Conservation (phyloP, 176 grass and related monocot species). For the Musa acuminata region DNA sequence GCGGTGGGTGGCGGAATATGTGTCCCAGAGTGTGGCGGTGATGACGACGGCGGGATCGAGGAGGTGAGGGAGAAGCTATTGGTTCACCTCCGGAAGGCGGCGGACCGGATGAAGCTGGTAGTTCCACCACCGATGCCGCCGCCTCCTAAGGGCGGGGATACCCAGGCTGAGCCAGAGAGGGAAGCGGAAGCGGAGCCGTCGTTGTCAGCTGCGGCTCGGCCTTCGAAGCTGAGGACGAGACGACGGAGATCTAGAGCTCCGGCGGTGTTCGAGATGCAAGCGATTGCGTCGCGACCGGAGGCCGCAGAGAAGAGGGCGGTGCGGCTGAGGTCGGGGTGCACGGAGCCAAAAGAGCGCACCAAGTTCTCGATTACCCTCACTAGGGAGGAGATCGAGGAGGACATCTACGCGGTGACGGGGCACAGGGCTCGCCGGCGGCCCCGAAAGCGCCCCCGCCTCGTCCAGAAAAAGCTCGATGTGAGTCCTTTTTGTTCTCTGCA, state of each 20-base stretch:
- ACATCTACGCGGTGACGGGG: conserved; percentile 70
- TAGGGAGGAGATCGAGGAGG: conserved; percentile 73
- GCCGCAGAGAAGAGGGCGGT: conserved; percentile 25
- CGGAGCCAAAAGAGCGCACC: conserved; percentile 26
- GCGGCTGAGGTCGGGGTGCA: conserved; percentile 21
- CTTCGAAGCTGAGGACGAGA: conserved; percentile 47
- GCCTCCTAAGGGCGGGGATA: not conserved
- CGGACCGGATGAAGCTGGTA: conserved; percentile 8
- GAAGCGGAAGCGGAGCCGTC: not conserved
- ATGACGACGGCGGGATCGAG: conserved; percentile 19
- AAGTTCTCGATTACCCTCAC: conserved; percentile 52
- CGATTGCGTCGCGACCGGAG: conserved; percentile 18
- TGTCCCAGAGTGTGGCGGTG: not conserved
- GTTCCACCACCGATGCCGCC: not conserved
- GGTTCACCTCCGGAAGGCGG: conserved; percentile 24
- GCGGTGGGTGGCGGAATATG: not conserved
- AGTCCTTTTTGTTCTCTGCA: conserved; percentile 5
- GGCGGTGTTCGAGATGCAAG: not conserved
- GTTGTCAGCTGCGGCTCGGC: conserved; percentile 4
- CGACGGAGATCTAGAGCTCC: conserved; percentile 11
- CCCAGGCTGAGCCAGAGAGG: not conserved
- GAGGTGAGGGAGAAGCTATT: conserved; percentile 30
- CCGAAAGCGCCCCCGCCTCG: conserved; percentile 38
- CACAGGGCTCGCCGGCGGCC: conserved; percentile 59
- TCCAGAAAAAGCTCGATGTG: conserved; percentile 86